Base-by-base conservation (phyloP, 129 eudicot genomes). In the Pittosporum tobira region DNA sequence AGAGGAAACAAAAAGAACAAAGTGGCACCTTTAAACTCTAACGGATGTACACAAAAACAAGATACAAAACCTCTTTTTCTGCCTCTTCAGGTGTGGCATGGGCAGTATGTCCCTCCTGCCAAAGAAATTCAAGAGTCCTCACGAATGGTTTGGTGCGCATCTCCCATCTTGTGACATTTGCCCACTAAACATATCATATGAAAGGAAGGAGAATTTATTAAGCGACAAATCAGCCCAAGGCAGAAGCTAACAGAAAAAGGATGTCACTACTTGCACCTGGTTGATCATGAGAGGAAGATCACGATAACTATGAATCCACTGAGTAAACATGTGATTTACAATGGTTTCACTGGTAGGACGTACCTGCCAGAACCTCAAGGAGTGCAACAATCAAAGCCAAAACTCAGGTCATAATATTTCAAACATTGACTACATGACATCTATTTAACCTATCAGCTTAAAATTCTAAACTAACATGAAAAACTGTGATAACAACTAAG, bases 51-150 rank as follows among this genome's bases (percentile, higher is more conserved):
- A 36, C 31, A 44, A 38, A 47, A 71, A 30, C 34, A 18, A 30
- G 49, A 57, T 37, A 51, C 48, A 14, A 50, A n/a, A 93, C 99
- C 94, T 93, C 99, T 55, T 57, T 79, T 73, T 93, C 99, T 26
- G 96, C 96, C 70, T 93, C 99, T 47, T 81, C 94, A 1, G 84
- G 73, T 63, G 93, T 79, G 59, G 93, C 88, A 84, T 93, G 99
- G 24, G 99, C 96, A 52, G 96, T 93, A 72, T 93, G 99, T 6
- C 99, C 99, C 62, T 93, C 99, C 57, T 87, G 99, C 99, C 99
- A 93, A 11, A 93, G 88, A 79, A 93, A 93, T 58, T 93, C 96
- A 21, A 93, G 96, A 38, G 99, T 93, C 68, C 99, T 84, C 45
- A 93, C 73, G 62, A 93, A 93, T 16, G 99, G 99, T 71, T 93